A percentile compares a stretch with the other conserved stretches of the same genome.
These are phyloP conservation scores for Suhomyces atakaporum DNA, from an alignment of 1,139 yeast genomes.

Conservation along the genomic window DNA sequence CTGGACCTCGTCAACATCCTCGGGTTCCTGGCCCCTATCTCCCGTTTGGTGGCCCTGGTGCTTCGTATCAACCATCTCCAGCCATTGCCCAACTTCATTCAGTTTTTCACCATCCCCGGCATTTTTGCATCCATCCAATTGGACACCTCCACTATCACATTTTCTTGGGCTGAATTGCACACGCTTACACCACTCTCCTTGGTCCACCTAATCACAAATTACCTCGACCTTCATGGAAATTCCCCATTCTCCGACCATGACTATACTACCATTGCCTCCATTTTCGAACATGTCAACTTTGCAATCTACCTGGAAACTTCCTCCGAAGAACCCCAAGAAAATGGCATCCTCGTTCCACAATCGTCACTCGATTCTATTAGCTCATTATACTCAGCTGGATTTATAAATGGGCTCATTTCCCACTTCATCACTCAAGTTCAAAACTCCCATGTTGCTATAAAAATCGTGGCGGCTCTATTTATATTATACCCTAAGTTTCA, in stretches of 20 bases:
- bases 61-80: conserved; percentile 24
- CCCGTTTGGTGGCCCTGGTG: conserved; percentile 15
- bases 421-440: conserved; percentile 15
- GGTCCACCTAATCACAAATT: conserved; percentile 22
- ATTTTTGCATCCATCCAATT: conserved; percentile 6
- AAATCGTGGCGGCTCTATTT: conserved; percentile 30
- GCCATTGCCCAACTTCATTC: conserved; percentile 20
- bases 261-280: conserved; percentile 23
- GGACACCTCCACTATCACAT: background rate
- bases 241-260: conserved; percentile 20
- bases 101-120: conserved; percentile 20
- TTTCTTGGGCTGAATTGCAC: conserved; percentile 1
- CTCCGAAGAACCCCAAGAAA: too few relatives aligned
- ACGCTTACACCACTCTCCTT: conserved; percentile 1
- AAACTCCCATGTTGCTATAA: conserved; percentile 10
- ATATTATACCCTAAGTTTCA: conserved; percentile 33
- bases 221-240: conserved; percentile 23
- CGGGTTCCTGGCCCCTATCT: background rate
- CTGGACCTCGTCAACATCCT: conserved; percentile 1
- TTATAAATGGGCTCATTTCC: conserved; percentile 26
- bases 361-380: conserved; percentile 14
- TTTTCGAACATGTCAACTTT: conserved; percentile 27
- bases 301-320: conserved; percentile 18
- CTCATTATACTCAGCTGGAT: conserved; percentile 25
- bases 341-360: conserved; percentile 8